These are phyloP conservation scores for Boletus rex-veris DNA, from an alignment of 768 basidiomycete species.

Conservation along the genomic window DNA sequence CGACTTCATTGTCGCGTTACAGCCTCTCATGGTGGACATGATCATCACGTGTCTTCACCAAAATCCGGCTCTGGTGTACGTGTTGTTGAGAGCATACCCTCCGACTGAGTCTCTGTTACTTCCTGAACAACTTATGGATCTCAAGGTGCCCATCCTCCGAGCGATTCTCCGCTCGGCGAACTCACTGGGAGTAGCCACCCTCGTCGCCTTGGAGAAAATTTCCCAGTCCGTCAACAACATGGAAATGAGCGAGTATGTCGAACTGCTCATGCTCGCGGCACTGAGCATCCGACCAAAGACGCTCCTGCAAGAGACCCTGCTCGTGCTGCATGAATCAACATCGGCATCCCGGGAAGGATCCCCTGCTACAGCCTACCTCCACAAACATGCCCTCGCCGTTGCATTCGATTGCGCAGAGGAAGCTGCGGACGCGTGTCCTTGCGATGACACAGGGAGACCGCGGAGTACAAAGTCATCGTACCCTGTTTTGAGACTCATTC, in stretches of 20 bases:
- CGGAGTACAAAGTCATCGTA: slow-evolving; percentile 39
- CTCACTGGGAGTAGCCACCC: slow-evolving; percentile 48
- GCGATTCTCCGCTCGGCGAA: slow-evolving; percentile 56
- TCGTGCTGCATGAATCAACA: slow-evolving; percentile 55
- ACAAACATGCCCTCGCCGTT: slow-evolving; percentile 54
- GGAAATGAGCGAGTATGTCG: slow-evolving; percentile 42
- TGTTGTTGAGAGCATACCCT: slow-evolving; percentile 46
- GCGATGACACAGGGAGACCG: slow-evolving; percentile 57
- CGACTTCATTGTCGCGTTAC: slow-evolving; percentile 31
- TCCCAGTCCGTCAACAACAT: slow-evolving; percentile 41
- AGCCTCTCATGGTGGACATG: slow-evolving; percentile 28
- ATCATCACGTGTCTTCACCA: slow-evolving; percentile 44
- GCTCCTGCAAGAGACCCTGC: slow-evolving; percentile 56
- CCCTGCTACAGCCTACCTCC: slow-evolving; percentile 40
- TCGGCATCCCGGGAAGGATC: slow-evolving; percentile 18
- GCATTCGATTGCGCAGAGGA: slow-evolving; percentile 65
- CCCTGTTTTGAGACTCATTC: slow-evolving; percentile 23
- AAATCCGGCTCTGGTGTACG: slow-evolving; percentile 53
- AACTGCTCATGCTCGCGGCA: slow-evolving; percentile 49
- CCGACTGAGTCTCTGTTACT: slow-evolving; percentile 39
- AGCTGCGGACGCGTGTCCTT: slow-evolving; percentile 63
- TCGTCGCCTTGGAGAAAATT: slow-evolving; percentile 59
- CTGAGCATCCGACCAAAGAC: slow-evolving; percentile 49
- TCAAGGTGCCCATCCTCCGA: slow-evolving; percentile 37
- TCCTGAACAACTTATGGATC: slow-evolving; percentile 25